These are phyloP conservation scores for Irpex sp. DNA, from an alignment of 1,284 basidiomycete genomes.

Conservation along the genomic window DNA sequence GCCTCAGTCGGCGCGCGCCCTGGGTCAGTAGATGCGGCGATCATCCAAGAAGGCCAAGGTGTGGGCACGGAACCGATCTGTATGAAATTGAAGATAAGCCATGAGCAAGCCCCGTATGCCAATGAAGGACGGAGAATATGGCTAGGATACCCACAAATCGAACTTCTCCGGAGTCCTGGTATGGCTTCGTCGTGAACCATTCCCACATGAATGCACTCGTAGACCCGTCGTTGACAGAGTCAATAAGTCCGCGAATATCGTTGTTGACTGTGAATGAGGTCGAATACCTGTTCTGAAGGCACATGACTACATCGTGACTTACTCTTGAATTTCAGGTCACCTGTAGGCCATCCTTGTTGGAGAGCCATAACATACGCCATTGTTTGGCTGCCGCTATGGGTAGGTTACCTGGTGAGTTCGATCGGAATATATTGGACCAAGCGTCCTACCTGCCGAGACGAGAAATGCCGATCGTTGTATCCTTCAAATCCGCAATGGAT, in stretches of 20 bases:
- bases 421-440: too few relatives aligned
- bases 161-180: constrained; percentile 75
- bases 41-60: constrained; percentile 96
- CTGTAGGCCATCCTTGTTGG: constrained; percentile 77
- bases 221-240: constrained; percentile 84
- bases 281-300: not conserved
- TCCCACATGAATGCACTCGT: constrained; percentile 92
- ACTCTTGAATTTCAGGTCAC: constrained; percentile 76
- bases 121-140: not conserved
- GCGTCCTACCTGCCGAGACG: constrained; percentile 67
- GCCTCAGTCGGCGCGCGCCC: constrained; percentile 46
- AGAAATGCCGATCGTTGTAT: constrained; percentile 86
- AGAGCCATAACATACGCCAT: constrained; percentile 95
- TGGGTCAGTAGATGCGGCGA: constrained; percentile 66
- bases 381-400: constrained; percentile 73
- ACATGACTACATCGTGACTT: constrained; percentile 8
- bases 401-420: too few relatives aligned
- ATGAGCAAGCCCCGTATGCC: not conserved
- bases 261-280: constrained; percentile 62
- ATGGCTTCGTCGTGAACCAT: constrained; percentile 98
- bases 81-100: not conserved
- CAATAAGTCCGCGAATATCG: constrained; percentile 83
- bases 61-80: constrained; percentile 86
- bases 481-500: constrained; percentile 71
- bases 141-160: constrained; percentile 57